phyloP scores from a whole-genome alignment of 1,284 basidiomycete genomes.

The Malassezia dermatis region DNA sequence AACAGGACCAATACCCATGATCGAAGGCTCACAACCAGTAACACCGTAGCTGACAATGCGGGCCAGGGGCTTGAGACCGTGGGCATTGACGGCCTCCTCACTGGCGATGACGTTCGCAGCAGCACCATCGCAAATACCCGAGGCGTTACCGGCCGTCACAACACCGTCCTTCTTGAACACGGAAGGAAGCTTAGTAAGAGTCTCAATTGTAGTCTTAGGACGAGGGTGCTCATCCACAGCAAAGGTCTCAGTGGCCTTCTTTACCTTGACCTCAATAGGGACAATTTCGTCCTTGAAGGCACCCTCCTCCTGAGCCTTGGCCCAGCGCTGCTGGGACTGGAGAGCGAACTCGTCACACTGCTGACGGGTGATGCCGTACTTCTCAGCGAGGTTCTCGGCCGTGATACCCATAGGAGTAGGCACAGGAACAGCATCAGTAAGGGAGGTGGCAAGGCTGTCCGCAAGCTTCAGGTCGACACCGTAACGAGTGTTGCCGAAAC shows the following conservation, averaged over 20 bases:
- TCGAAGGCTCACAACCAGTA: constrained; percentile 53
- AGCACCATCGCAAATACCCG: constrained; percentile 93
- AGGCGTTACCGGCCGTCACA: constrained; percentile 91
- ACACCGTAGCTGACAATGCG: constrained; percentile 63
- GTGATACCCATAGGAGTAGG: constrained; percentile 58
- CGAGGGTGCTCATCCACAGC: constrained; percentile 54
- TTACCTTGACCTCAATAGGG: constrained; percentile 46
- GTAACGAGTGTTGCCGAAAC: constrained; percentile 47
- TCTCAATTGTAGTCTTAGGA: constrained; percentile 78
- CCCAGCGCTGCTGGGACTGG: constrained; percentile 48
- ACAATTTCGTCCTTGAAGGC: constrained; percentile 50
- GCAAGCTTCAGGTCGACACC: constrained; percentile 55
- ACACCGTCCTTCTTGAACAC: constrained; percentile 78
- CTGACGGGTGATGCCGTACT: constrained; percentile 72
- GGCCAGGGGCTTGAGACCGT: constrained; percentile 74
- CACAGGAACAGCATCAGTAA: constrained; percentile 53
- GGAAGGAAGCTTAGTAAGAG: constrained; percentile 72
- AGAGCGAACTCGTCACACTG: constrained; percentile 59
- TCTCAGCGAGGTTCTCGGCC: constrained; percentile 74
- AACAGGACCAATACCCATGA: constrained; percentile 57
- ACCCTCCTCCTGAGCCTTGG: constrained; percentile 50
- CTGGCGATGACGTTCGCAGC: constrained; percentile 87
- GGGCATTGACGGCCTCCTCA: constrained; percentile 74
- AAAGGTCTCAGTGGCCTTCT: constrained; percentile 38
- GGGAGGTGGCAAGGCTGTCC: constrained; percentile 53